Evolutionary conservation across 2,329 filamentous ascomycete genomes (phyloP).

Genomic region (Aspergillus versicolor): DNA sequence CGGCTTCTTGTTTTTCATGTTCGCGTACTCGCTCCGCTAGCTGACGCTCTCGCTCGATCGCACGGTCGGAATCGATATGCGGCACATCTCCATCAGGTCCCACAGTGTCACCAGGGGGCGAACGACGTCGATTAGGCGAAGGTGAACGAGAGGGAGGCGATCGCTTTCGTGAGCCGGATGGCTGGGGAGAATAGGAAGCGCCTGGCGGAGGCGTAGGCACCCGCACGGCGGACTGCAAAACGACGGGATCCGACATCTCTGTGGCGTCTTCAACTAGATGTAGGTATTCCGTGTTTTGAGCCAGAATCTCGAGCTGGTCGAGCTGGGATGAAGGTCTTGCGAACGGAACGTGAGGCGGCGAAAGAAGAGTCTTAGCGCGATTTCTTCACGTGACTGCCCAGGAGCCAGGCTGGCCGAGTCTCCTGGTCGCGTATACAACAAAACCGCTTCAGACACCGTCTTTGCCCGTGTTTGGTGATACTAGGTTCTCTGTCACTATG

Average conservation of each 20-base stretch:
- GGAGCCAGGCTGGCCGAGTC: slow-evolving; percentile 21
- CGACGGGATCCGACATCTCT: slow-evolving; percentile 45
- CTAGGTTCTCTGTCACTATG: slow-evolving; percentile 25
- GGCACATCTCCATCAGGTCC: slow-evolving; percentile 42
- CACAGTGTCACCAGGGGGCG: slow-evolving; percentile 40
- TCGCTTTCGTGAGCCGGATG: slow-evolving; percentile 55
- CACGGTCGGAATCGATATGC: slow-evolving; percentile 51
- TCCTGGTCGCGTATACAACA: slow-evolving; percentile 7
- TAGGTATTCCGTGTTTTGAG: background rate
- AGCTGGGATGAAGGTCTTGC: slow-evolving; percentile 13
- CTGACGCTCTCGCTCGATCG: slow-evolving; percentile 50
- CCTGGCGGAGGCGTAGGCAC: slow-evolving; percentile 57
- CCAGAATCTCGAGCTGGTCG: slow-evolving; percentile 3
- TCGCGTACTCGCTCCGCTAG: slow-evolving; percentile 55
- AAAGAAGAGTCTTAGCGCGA: slow-evolving; percentile 22
- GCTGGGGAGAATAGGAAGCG: slow-evolving; percentile 48
- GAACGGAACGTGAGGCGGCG: slow-evolving; percentile 20
- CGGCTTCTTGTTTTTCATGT: slow-evolving; percentile 48
- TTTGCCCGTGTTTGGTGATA: slow-evolving; percentile 1
- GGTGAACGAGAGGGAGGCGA: slow-evolving; percentile 56
- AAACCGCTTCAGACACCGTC: background rate
- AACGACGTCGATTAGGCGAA: slow-evolving; percentile 52
- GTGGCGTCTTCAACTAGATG: slow-evolving; percentile 6
- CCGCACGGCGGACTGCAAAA: slow-evolving; percentile 58
- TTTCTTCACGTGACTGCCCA: slow-evolving; percentile 16